Evolutionary conservation across 208 protist species (phyloP), one percentile per base, ranked within the genome.

Genomic region (Crithidia mellificae): DNA sequence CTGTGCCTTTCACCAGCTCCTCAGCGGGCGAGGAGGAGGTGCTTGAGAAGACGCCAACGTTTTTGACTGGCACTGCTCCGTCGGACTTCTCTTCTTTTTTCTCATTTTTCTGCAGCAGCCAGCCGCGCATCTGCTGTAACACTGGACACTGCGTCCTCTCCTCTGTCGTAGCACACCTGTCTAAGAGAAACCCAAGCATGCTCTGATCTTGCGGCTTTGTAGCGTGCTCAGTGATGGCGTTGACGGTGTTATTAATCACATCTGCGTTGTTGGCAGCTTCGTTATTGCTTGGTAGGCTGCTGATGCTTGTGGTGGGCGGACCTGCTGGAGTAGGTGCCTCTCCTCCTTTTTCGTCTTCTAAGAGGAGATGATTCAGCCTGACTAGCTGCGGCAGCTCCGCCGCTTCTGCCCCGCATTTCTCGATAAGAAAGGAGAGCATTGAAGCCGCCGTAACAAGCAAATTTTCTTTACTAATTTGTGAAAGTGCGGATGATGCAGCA

Each of bases 371-470:
- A 17, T 54, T 46, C 17, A 77, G 64, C 36, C 20, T 43, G 15
- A 59, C 47, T 4, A 77, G 56, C 41, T 70, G 46, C 20, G 64
- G 72, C 41, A 77, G 57, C 9, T 77, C 72, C 19, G 56, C 24
- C n/a, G 47, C 49, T 8, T 46, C 51, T 6, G 64, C 51, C 29
- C 58, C 72, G 30, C 64, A 72, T 20, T 67, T 25, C 9, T 61
- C 19, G 8, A 77, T 59, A 19, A 77, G 64, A 52, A 72, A 65
- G 19, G 57, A 62, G 22, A 77, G 36, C 63, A 72, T 71, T n/a
- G n/a, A 38, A 12, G 5, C 34, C 34, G 11, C 34, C 11, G 34
- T 11, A 11, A 38, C 34, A 11, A 38, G 34, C 7, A 11, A 5
- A 12, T 38, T 38, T 38, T 38, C 34, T 38, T 38, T 38, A 12